Conservation (phyloP, 2,329 filamentous ascomycete genomes). For the Orbilia javanica region DNA sequence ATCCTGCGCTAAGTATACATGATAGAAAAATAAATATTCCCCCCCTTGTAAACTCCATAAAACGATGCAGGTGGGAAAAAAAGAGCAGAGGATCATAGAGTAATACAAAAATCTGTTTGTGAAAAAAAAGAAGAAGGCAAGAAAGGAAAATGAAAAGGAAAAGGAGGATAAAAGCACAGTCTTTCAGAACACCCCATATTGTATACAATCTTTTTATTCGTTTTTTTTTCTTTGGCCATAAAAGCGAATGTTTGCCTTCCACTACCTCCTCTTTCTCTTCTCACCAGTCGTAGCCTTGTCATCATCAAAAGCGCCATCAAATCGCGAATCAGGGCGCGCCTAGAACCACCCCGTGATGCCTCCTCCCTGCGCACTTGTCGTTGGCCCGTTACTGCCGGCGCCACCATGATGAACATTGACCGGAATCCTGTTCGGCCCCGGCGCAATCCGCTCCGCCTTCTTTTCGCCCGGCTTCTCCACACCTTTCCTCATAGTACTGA, state of each 20-base stretch:
- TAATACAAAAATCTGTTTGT: not conserved
- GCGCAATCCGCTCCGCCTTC: not conserved
- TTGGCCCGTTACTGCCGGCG: not conserved
- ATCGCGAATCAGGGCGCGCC: slow-evolving; percentile 14
- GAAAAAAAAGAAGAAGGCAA: not conserved
- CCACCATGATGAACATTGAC: slow-evolving; percentile 37
- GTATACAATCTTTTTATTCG: not conserved
- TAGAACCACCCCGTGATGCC: slow-evolving; percentile 48
- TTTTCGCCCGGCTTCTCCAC: slow-evolving; percentile 18
- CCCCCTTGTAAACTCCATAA: slow-evolving; percentile 41
- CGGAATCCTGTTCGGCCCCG: slow-evolving; percentile 22
- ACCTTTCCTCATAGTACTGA: slow-evolving; percentile 28
- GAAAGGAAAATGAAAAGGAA: not conserved
- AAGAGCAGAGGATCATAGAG: not conserved
- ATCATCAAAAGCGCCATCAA: slow-evolving; percentile 6
- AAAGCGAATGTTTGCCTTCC: not conserved
- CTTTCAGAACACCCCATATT: not conserved
- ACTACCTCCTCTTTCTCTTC: slow-evolving; percentile 25
- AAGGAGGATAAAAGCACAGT: not conserved
- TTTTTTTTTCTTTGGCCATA: too few relatives aligned
- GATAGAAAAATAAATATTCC: slow-evolving; percentile 22
- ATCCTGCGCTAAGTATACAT: slow-evolving; percentile 51
- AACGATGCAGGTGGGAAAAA: slow-evolving; percentile 46
- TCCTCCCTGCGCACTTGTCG: slow-evolving; percentile 15
- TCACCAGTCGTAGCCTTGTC: not conserved